Conservation (phyloP, 129 eudicot genomes). For the Glebionis coronaria region DNA sequence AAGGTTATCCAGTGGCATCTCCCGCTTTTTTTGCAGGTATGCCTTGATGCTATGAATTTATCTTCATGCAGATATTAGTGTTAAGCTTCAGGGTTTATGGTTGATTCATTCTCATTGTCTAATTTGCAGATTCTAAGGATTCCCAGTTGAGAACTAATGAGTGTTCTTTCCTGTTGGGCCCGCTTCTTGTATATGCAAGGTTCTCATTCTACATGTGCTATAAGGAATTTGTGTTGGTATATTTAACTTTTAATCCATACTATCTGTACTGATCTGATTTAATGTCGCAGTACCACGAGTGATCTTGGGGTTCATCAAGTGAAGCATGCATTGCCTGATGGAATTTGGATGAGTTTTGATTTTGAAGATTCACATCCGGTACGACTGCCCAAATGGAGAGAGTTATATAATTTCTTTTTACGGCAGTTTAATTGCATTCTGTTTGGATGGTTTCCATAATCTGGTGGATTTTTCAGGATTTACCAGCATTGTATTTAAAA, state of each 20-base stretch:
- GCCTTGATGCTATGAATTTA: conserved; percentile 5
- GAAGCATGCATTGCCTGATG: conserved; percentile 67
- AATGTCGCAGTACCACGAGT: conserved; percentile 46
- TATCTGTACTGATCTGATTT: neutral
- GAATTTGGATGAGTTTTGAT: conserved; percentile 88
- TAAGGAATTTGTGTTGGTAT: neutral
- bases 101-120: conserved; percentile 15
- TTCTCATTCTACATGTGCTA: neutral
- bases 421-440: neutral
- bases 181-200: conserved; percentile 92
- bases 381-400: neutral
- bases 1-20: conserved; percentile 81
- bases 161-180: conserved; percentile 76
- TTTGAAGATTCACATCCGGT: conserved; percentile 96
- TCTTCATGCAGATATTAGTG: neutral
- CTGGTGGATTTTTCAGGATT: conserved; percentile 48
- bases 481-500: conserved; percentile 71
- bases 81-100: neutral
- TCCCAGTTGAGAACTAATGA: conserved; percentile 53
- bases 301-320: conserved; percentile 52
- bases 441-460: conserved; percentile 9
- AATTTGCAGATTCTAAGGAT: conserved; percentile 67
- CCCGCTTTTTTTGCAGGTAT: conserved; percentile 85
- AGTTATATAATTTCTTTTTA: no score
- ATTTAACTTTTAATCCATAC: neutral